These are phyloP conservation scores for Aristolochia fimbriata DNA, from an alignment of 164 flowering plant species.

Conservation along the genomic window DNA sequence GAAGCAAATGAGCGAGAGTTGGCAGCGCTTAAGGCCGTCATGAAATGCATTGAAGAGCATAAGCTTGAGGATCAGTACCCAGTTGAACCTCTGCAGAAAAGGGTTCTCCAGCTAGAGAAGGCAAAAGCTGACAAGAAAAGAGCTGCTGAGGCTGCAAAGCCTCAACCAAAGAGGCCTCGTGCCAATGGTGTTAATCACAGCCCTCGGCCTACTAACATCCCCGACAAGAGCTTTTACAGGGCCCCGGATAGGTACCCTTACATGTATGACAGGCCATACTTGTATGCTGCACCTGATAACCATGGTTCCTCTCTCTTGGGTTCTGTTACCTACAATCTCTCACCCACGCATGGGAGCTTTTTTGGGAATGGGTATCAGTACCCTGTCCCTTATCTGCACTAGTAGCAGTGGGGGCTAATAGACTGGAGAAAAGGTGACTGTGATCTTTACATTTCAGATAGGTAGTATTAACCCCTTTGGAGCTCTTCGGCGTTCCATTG, in stretches of 20 bases:
- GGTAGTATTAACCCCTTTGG: constrained; percentile 24
- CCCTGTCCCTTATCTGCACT: constrained; percentile 74
- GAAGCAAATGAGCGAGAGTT: constrained; percentile 81
- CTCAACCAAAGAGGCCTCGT: constrained; percentile 91
- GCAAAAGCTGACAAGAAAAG: constrained; percentile 92
- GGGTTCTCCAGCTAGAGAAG: constrained; percentile 68
- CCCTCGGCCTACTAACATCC: constrained; percentile 41
- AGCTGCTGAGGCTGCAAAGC: constrained; percentile 74
- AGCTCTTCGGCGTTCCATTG: constrained; percentile 3
- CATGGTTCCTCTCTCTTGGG: constrained; percentile 45
- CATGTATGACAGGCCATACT: constrained; percentile 58
- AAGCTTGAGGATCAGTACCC: constrained; percentile 79
- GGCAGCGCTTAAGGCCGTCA: constrained; percentile 66
- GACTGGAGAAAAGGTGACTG: constrained; percentile 12
- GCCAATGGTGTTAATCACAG: constrained; percentile 55
- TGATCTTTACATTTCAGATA: not conserved
- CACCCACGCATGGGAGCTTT: constrained; percentile 67
- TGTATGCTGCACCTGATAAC: constrained; percentile 48
- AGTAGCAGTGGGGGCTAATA: constrained; percentile 16
- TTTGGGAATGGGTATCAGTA: constrained; percentile 84
- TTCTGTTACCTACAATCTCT: constrained; percentile 45
- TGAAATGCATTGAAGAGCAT: constrained; percentile 89
- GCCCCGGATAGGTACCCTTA: constrained; percentile 70
- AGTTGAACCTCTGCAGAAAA: constrained; percentile 66
- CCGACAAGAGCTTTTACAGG: constrained; percentile 59